Evolutionary conservation across 306 rosid species (phyloP), one percentile per base, ranked within the genome.

Genomic region (Dalbergia oliveri): DNA sequence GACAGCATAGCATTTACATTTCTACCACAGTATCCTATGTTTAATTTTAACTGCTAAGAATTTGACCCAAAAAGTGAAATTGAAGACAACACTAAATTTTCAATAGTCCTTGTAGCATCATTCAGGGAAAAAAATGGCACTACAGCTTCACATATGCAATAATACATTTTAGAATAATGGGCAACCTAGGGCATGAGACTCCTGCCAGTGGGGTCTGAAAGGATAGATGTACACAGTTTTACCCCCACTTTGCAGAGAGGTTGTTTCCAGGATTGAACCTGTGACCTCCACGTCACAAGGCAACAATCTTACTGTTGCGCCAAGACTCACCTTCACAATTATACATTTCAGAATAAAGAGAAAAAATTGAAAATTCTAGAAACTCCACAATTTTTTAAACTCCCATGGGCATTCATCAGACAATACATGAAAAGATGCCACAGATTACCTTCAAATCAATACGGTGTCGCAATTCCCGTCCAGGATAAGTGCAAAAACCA

Each of bases 401-500:
- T 35, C 39, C 19, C 5, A 43, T 4, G 47, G 67, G 37, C 19
- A 62, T 60, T 53, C 66, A 73, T n/a, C 33, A 62, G 63, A 41
- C 41, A 57, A 63, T 79, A 57, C 35, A 53, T 8, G 26, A 69
- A 45, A 37, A 69, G 69, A 13, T 56, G 64, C 37, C 35, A 47
- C 18, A 8, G 50, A 16, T 72, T 83, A 91, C 99, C 97, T 93
- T 94, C 4, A 94, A 76, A 93, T 94, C 97, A 77, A 94, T 93
- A 35, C 97, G 97, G 80, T 81, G 97, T 18, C 95, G 90, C 69
- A 91, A 66, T 88, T 94, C 99, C 74, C 86, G 85, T 77, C 99
- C 93, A 71, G 95, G 97, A 87, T 91, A 93, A 18, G 97, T 86
- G 86, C 94, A 94, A 54, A 93, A 90, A 34, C 99, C 99, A 33